Conservation (phyloP, 257 asterid species). For the Solanum lycopersicoides region DNA sequence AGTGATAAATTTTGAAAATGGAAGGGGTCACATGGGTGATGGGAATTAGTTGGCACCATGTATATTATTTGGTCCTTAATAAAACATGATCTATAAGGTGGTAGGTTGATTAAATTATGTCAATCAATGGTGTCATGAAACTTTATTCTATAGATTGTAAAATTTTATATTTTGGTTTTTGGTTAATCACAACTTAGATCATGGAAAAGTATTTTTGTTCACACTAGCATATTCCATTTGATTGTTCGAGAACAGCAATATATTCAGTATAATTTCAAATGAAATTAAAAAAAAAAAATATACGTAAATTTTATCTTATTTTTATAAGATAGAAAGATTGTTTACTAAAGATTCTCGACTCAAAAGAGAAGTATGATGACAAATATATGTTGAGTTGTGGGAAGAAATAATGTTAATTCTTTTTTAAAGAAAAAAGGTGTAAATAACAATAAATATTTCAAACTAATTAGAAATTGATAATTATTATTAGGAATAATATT, state of each 20-base stretch:
- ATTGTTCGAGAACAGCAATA: background rate
- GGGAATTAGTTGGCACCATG: constrained; percentile 16
- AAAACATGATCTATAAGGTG: constrained; percentile 4
- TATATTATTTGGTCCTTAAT: background rate
- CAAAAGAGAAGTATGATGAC: no score
- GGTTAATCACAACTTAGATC: background rate
- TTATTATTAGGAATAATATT: background rate
- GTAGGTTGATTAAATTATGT: background rate
- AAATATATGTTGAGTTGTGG: background rate
- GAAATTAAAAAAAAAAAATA: accelerated
- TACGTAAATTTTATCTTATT: background rate
- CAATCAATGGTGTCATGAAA: background rate
- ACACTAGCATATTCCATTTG: background rate
- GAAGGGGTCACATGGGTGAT: constrained; percentile 17
- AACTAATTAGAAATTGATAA: background rate
- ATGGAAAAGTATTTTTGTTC: background rate
- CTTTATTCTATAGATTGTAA: background rate
- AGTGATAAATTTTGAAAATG: background rate
- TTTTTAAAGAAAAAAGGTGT: no score
- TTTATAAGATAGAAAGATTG: no score
- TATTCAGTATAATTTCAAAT: accelerated
- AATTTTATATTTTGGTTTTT: background rate
- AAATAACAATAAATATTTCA: background rate
- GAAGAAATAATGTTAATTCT: background rate
- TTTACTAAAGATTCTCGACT: no score